Conservation (phyloP, 306 rosid species). For the Bauhinia variegata region DNA sequence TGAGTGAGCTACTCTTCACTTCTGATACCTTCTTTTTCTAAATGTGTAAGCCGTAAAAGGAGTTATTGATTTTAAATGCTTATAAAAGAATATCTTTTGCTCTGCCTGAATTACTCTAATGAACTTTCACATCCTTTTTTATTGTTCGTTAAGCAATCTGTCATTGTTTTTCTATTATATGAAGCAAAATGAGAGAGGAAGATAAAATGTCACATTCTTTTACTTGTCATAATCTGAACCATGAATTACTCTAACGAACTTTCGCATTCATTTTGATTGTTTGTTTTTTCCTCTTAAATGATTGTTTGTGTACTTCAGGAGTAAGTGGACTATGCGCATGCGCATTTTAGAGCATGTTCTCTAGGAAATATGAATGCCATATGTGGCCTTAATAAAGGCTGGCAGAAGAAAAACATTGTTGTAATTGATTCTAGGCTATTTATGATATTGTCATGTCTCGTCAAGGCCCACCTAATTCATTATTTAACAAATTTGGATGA, state of each 20-base stretch:
- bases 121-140: no score
- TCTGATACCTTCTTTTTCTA: not conserved
- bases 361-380: no score
- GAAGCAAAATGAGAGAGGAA: conserved; percentile 25
- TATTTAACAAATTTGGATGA: no score
- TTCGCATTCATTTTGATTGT: not conserved
- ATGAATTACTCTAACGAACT: not conserved
- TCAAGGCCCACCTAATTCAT: no score
- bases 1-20: conserved; percentile 12
- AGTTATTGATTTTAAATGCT: conserved; percentile 1
- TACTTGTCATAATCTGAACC: conserved; percentile 11
- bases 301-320: no score
- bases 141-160: conserved; percentile 9
- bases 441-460: no score
- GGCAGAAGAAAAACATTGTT: no score
- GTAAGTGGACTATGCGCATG: no score
- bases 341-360: no score
- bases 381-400: no score
- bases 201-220: conserved; percentile 24
- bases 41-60: not conserved
- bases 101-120: not conserved
- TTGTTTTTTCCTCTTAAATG: not conserved
- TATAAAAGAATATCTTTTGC: conserved; percentile 2
- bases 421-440: no score
- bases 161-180: not conserved